phyloP scores from a whole-genome alignment of 495 filamentous ascomycete genomes.

The Neurospora terricola region DNA sequence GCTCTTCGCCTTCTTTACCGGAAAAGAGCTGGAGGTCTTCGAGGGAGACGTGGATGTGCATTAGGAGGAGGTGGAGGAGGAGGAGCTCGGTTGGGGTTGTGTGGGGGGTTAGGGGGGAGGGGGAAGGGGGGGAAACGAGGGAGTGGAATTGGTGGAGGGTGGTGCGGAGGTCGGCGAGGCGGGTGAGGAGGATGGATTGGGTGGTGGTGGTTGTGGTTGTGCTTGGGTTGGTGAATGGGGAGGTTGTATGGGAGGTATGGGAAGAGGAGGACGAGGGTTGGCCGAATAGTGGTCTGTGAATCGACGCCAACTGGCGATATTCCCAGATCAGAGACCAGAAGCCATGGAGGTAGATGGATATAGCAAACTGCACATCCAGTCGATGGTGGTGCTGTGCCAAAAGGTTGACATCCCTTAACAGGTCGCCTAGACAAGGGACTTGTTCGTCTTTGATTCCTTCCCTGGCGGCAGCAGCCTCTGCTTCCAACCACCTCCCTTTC shows the following conservation, averaged over 20 bases:
- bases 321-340: slow-evolving; percentile 51
- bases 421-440: slow-evolving; percentile 39
- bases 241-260: not conserved
- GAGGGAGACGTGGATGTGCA: slow-evolving; percentile 51
- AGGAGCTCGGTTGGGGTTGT: slow-evolving; percentile 53
- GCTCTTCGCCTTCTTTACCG: slow-evolving; percentile 52
- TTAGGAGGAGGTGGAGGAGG: slow-evolving; percentile 44
- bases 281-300: slow-evolving; percentile 17
- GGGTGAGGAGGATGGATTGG: slow-evolving; percentile 32
- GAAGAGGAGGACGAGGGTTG: not conserved
- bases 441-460: slow-evolving; percentile 16
- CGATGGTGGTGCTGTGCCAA: slow-evolving; percentile 28
- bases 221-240: not conserved
- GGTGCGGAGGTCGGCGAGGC: slow-evolving; percentile 41
- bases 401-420: slow-evolving; percentile 41
- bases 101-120: slow-evolving; percentile 46
- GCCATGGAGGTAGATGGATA: slow-evolving; percentile 44
- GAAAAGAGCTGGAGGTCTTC: slow-evolving; percentile 58
- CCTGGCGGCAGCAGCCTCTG: slow-evolving; percentile 2
- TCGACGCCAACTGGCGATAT: slow-evolving; percentile 45
- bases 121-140: slow-evolving; percentile 25
- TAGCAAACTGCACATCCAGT: slow-evolving; percentile 42
- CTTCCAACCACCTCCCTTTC: slow-evolving; percentile 39
- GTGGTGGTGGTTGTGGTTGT: not conserved
- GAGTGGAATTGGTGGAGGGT: slow-evolving; percentile 19